phyloP scores from a whole-genome alignment of 2,329 filamentous ascomycete species.

The Penicillium glabrum region DNA sequence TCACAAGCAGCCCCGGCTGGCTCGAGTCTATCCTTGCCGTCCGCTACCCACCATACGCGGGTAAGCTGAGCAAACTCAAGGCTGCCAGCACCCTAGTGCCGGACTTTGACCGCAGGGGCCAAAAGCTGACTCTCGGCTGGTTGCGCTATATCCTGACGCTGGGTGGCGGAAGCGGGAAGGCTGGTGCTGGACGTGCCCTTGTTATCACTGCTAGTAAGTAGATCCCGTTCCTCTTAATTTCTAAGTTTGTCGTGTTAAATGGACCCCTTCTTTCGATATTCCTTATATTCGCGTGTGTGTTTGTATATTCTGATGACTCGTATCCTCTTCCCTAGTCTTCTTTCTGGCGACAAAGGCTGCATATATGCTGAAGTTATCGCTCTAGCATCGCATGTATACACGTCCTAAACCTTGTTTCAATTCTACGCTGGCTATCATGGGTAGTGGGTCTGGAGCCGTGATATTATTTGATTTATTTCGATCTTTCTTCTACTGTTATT shows the following conservation, averaged over 20 bases:
- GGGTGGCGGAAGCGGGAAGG: slow-evolving; percentile 40
- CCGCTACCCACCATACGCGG: slow-evolving; percentile 61
- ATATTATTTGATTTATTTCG: too few species aligned
- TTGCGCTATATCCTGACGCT: slow-evolving; percentile 41
- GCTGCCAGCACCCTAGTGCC: slow-evolving; percentile 54
- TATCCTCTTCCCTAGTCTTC: not conserved
- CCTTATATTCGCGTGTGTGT: not conserved
- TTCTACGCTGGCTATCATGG: too few species aligned
- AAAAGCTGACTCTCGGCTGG: slow-evolving; percentile 41
- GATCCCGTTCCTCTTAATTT: slow-evolving; percentile 7
- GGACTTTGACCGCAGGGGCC: slow-evolving; percentile 61
- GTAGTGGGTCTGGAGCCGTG: too few species aligned
- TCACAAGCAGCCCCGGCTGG: slow-evolving; percentile 62
- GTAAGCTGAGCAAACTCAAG: slow-evolving; percentile 55
- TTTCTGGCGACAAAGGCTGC: too few species aligned
- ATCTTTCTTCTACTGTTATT: too few species aligned
- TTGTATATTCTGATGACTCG: not conserved
- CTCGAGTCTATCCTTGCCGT: slow-evolving; percentile 57
- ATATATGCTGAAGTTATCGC: too few species aligned
- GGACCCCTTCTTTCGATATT: not conserved
- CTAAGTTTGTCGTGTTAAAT: not conserved
- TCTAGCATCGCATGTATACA: too few species aligned
- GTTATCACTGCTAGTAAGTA: slow-evolving; percentile 43
- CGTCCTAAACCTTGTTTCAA: too few species aligned
- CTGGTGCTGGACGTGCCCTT: slow-evolving; percentile 36